phyloP scores from a whole-genome alignment of 2,329 filamentous ascomycete genomes.

The Drechslerella coelobrocha region DNA sequence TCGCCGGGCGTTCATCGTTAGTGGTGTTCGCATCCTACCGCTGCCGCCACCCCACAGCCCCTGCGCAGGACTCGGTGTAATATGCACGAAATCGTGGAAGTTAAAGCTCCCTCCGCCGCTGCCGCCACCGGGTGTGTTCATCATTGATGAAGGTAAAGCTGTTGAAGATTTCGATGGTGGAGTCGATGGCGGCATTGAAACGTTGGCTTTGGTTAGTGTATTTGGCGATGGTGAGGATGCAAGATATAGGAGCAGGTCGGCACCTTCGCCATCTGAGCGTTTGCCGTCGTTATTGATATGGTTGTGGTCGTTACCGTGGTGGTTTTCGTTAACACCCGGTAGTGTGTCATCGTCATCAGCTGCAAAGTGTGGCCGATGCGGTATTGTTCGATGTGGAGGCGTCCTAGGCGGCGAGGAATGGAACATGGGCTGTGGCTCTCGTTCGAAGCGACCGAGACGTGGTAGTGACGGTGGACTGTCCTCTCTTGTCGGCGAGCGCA shows the following conservation, averaged over 20 bases:
- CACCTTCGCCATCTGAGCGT: constrained; percentile 73
- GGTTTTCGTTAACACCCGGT: constrained; percentile 58
- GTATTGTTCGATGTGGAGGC: constrained; percentile 75
- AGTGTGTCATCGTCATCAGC: constrained; percentile 81
- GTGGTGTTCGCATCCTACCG: constrained; percentile 64
- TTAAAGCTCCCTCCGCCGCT: constrained; percentile 70
- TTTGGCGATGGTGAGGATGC: constrained; percentile 90
- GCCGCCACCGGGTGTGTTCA: constrained; percentile 76
- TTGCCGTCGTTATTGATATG: constrained; percentile 64
- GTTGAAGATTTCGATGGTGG: constrained; percentile 63
- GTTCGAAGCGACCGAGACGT: constrained; percentile 66
- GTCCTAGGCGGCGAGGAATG: constrained; percentile 70
- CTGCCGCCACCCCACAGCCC: constrained; percentile 72
- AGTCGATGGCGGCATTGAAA: constrained; percentile 58
- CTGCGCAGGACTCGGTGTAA: constrained; percentile 93
- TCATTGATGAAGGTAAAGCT: constrained; percentile 80
- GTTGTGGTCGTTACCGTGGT: constrained; percentile 13
- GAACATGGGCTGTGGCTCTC: constrained; percentile 55
- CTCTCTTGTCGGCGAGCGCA: constrained; percentile 64
- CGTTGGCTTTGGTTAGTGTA: constrained; percentile 59
- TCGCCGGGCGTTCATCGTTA: constrained; percentile 72
- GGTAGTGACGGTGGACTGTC: constrained; percentile 62
- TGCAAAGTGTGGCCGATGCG: constrained; percentile 69
- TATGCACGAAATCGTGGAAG: constrained; percentile 96
- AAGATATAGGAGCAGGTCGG: constrained; percentile 80